These are phyloP conservation scores for Colletotrichum gloeosporioides DNA, from an alignment of 2,329 filamentous ascomycete genomes.

Conservation along the genomic window DNA sequence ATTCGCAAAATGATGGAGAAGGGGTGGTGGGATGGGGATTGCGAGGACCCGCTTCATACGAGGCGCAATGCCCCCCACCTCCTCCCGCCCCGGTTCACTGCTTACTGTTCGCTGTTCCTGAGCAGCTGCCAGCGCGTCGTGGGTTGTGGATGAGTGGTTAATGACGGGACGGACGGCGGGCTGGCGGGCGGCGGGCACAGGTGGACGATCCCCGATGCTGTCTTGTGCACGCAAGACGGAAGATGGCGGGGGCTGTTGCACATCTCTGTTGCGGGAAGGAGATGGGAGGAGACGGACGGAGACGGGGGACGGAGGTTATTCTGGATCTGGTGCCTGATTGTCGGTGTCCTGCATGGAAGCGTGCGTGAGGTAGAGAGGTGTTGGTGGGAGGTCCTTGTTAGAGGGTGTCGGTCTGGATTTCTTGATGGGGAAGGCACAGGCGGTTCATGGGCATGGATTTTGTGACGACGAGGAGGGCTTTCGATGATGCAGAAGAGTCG, in stretches of 20 bases:
- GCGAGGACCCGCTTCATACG: slow-evolving; percentile 16
- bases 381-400: not conserved
- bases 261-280: not conserved
- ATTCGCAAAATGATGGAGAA: not conserved
- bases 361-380: not conserved
- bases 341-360: slow-evolving; percentile 7
- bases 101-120: not conserved
- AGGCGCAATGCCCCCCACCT: slow-evolving; percentile 3
- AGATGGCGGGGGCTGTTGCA: not conserved
- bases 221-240: not conserved
- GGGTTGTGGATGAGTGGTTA: not conserved
- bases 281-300: not conserved
- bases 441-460: not conserved
- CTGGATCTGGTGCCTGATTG: slow-evolving; percentile 17
- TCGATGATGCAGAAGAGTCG: not conserved
- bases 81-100: not conserved
- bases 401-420: not conserved
- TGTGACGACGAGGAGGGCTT: not conserved
- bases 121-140: not conserved
- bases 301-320: slow-evolving; percentile 13
- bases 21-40: not conserved
- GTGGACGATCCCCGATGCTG: not conserved
- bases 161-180: not conserved
- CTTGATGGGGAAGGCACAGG: not conserved
- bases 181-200: not conserved